A percentile compares a stretch with the other conserved stretches of the same genome.
Conservation (phyloP, 2,329 filamentous ascomycete species). For the Xylariaceae sp. region DNA sequence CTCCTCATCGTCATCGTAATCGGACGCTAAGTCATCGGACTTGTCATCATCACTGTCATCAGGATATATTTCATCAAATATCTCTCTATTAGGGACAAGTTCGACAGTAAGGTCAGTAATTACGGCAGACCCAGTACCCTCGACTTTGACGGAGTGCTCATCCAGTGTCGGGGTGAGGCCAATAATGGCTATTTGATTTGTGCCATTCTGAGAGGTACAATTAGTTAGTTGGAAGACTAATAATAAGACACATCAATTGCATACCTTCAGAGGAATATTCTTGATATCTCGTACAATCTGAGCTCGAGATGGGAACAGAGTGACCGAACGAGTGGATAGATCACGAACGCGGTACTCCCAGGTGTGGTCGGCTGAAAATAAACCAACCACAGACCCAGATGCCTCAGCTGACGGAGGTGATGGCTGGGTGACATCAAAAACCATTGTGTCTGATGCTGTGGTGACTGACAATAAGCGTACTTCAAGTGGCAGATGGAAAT, state of each 20-base stretch:
- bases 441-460: not conserved
- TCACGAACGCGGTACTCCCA: conserved; percentile 51
- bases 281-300: conserved; percentile 59
- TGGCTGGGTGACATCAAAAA: not conserved
- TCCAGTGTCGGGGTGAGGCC: conserved; percentile 52
- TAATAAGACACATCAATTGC: not conserved
- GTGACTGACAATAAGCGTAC: too few relatives aligned
- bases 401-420: not conserved
- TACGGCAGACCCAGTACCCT: conserved; percentile 53
- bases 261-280: conserved; percentile 45
- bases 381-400: not conserved
- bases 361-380: conserved; percentile 3
- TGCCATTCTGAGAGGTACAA: conserved; percentile 40
- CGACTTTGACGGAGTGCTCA: conserved; percentile 56
- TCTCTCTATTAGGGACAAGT: conserved; percentile 50
- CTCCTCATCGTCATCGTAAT: conserved; percentile 20
- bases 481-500: too few relatives aligned
- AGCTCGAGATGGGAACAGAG: conserved; percentile 58
- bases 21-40: conserved; percentile 18
- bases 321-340: conserved; percentile 57
- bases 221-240: conserved; percentile 1
- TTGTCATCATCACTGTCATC: conserved; percentile 36
- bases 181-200: conserved; percentile 53
- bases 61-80: conserved; percentile 52
- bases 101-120: conserved; percentile 62